phyloP scores from a whole-genome alignment of 371 early-diverging fungal species.

The Sporodiniella umbellata region DNA sequence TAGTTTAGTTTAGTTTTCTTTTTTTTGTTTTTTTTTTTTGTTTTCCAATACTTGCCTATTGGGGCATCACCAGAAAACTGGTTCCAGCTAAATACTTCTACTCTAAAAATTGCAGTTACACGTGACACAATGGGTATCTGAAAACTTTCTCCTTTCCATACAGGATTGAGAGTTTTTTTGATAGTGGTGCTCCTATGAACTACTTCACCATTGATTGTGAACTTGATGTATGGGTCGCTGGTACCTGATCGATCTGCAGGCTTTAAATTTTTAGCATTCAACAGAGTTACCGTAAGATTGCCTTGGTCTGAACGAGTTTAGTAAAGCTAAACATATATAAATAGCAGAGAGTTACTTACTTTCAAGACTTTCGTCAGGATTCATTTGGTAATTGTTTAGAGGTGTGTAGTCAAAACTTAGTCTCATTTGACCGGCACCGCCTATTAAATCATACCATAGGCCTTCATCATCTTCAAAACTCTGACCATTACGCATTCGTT shows the following conservation, averaged over 20 bases:
- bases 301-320: constrained; percentile 55
- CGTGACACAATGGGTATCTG: constrained; percentile 67
- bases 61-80: constrained; percentile 61
- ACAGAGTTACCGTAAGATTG: constrained; percentile 40
- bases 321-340: no score
- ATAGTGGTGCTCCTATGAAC: constrained; percentile 74
- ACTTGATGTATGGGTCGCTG: constrained; percentile 82
- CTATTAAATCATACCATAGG: constrained; percentile 38
- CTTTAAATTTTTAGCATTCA: constrained; percentile 44
- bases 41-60: no score
- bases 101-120: constrained; percentile 53
- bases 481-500: background rate
- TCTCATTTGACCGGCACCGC: constrained; percentile 34
- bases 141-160: constrained; percentile 74
- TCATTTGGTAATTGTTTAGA: constrained; percentile 37
- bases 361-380: constrained; percentile 58
- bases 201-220: constrained; percentile 73
- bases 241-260: constrained; percentile 55
- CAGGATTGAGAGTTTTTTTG: constrained; percentile 83
- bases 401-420: constrained; percentile 55
- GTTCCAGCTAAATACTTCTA: constrained; percentile 86
- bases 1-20: background rate
- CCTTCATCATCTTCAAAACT: constrained; percentile 23
- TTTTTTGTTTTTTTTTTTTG: background rate
- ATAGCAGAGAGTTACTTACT: constrained; percentile 30